Base-by-base conservation (phyloP, 306 rosid genomes). In the Lablab purpureus region DNA sequence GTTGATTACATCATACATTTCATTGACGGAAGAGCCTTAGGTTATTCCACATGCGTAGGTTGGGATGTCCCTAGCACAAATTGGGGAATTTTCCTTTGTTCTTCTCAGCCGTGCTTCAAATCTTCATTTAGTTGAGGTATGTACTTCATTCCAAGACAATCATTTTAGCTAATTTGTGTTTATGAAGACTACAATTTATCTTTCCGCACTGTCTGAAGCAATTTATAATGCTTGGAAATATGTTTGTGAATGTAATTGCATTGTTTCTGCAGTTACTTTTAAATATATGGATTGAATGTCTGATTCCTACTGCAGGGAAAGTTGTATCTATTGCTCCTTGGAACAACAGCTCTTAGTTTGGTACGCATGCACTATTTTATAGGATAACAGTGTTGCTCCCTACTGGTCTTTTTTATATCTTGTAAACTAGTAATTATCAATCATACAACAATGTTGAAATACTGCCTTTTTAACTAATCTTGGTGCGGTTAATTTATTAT, bases 321-420 rank as follows among this genome's bases (percentile, higher is more conserved):
- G 82, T 77, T 93, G 85, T 95, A 95, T 70, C 78, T 95, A 11
- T 81, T 95, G 88, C 96, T 93, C 72, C 94, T 95, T 65, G 97
- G 99, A 80, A 91, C 98, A 60, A 95, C 99, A 36, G 98, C 99
- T 49, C 96, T 95, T 77, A 95, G 97, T 89, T 90, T 95, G 98
- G 98, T 93, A 80, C 59, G 89, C 75, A n/a, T 71, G 28, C 49
- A 64, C 75, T 41, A 58, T 22, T 46, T 62, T 70, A 32, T 32
- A 50, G 25, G 72, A 23, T 67, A 56, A 60, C 66, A 64, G 1
- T 34, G 40, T 34, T 34, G 40, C 40, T 34, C 40, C 40, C 40
- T 6, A 34, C 40, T 34, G 40, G 40, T 34, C 40, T 7, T 34
- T 34, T 55, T 46, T 63, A 12, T 59, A 62, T 32, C n/a, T 65